These are phyloP conservation scores for Plasmopara muralis DNA, from an alignment of 352 stramenopile genomes.

Conservation along the genomic window DNA sequence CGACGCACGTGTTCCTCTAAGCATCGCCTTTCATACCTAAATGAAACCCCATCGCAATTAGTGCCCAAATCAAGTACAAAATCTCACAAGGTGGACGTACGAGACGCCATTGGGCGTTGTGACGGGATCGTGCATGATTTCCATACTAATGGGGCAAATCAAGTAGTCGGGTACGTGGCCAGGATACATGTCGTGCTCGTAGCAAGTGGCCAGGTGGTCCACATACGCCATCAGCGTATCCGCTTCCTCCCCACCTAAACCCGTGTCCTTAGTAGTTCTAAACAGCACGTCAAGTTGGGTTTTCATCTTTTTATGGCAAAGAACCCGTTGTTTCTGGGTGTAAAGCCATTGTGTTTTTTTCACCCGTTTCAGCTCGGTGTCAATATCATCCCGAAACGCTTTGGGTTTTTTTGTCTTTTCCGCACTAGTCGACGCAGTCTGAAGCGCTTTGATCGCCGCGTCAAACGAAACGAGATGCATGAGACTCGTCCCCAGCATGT, in stretches of 20 bases:
- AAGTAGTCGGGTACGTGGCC: slow-evolving; percentile 73
- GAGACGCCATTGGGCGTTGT: slow-evolving; percentile 74
- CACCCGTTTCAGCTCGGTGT: slow-evolving; percentile 40
- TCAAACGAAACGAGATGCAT: slow-evolving; percentile 44
- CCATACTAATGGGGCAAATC: slow-evolving; percentile 76
- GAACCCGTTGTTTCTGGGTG: slow-evolving; percentile 28
- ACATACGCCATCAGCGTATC: slow-evolving; percentile 59
- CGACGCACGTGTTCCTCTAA: slow-evolving; percentile 62
- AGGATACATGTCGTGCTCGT: slow-evolving; percentile 43
- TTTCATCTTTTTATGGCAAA: slow-evolving; percentile 39
- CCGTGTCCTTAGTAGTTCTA: slow-evolving; percentile 4
- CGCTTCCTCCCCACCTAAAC: slow-evolving; percentile 16
- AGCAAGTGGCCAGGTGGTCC: slow-evolving; percentile 40
- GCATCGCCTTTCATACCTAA: slow-evolving; percentile 52
- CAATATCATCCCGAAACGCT: slow-evolving; percentile 54
- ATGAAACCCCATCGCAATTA: slow-evolving; percentile 2
- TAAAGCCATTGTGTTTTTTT: slow-evolving; percentile 68
- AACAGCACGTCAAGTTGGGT: slow-evolving; percentile 37
- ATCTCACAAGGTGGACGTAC: slow-evolving; percentile 25
- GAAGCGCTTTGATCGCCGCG: slow-evolving; percentile 42
- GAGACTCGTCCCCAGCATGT: slow-evolving; percentile 61
- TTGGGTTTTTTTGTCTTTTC: slow-evolving; percentile 53
- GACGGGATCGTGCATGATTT: slow-evolving; percentile 74
- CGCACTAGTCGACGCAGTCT: slow-evolving; percentile 39
- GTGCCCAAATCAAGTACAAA: slow-evolving; percentile 4